These are phyloP conservation scores for Mesotaenium endlicherianum DNA, from an alignment of 139 green algal genomes.

Conservation along the genomic window DNA sequence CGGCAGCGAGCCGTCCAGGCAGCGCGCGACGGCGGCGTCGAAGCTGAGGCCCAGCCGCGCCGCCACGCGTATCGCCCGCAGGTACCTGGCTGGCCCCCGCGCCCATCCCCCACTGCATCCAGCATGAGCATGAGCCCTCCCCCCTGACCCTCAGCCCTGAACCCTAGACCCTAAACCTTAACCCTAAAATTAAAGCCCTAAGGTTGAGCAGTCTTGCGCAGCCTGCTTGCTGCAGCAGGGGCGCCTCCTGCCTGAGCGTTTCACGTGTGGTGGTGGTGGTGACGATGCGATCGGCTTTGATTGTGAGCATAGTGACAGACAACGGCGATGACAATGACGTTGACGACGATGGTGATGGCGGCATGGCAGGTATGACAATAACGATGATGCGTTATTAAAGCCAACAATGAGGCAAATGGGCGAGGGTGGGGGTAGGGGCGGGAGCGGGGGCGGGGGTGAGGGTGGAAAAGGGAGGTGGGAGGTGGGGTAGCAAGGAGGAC, in stretches of 20 bases:
- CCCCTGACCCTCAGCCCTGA: background rate
- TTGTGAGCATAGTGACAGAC: background rate
- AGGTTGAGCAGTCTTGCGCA: background rate
- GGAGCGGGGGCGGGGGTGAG: too few species aligned
- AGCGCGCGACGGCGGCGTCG: background rate
- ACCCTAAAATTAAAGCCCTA: background rate
- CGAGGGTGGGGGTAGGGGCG: too few species aligned
- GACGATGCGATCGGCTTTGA: background rate
- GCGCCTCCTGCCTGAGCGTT: background rate
- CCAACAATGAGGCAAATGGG: too few species aligned
- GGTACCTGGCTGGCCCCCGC: background rate
- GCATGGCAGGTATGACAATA: too few species aligned
- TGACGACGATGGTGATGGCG: background rate
- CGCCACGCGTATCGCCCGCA: conserved; percentile 22
- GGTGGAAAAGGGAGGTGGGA: too few species aligned
- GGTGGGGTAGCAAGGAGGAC: too few species aligned
- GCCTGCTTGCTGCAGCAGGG: background rate
- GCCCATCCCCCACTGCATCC: too few species aligned
- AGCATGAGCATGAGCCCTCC: too few species aligned
- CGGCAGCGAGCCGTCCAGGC: background rate
- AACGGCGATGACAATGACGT: background rate
- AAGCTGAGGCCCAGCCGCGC: conserved; percentile 10
- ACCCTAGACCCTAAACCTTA: background rate
- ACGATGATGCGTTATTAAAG: too few species aligned
- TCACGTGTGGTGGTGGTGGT: background rate